Evolutionary conservation across 345 rosid genomes (phyloP), one percentile per base, ranked within the genome.

Genomic region (Cardamine occulta): DNA sequence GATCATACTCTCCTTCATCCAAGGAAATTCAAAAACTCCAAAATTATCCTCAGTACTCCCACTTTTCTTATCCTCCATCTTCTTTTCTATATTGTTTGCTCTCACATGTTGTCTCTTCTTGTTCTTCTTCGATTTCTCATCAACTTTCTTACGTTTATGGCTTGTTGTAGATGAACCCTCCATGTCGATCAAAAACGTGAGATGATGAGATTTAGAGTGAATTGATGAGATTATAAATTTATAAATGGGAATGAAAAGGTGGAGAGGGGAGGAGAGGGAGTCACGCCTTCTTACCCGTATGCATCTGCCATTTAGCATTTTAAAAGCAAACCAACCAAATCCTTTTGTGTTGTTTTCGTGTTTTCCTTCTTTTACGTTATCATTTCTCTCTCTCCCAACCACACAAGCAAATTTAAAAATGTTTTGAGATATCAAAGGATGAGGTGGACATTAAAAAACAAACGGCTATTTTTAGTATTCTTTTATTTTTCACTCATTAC

Each of bases 1-100:
- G 51, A 88, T 82, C 84, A 83, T 77, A 37, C 89, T 85, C 66
- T 87, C 89, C 29, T 74, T 78, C 48, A 85, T 70, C 93, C 91
- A 87, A 1, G 91, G 93, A 68, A 87, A 87, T 72, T 89, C 93
- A 28, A 87, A 89, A 18, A 85, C 93, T 35, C 88, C 86, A 1
- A 73, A 57, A 28, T 21, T 79, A 54, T 63, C 65, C 39, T 59
- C 63, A 48, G 12, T 35, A 26, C 26, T 74, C 56, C 14, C 70
- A 54, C 65, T 42, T 29, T 19, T 34, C 54, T 75, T 75, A 31
- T 45, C 58, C 5, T 55, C 42, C 14, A 42, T 44, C 40, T 63
- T 70, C 21, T 44, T 70, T 21, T 47, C 64, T 31, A 74, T 52
- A 56, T 19, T 74, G 61, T 18, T 60, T 4, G 67, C 59, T 83